phyloP scores from a whole-genome alignment of 1,284 basidiomycete genomes.

The Trametes hirsuta region DNA sequence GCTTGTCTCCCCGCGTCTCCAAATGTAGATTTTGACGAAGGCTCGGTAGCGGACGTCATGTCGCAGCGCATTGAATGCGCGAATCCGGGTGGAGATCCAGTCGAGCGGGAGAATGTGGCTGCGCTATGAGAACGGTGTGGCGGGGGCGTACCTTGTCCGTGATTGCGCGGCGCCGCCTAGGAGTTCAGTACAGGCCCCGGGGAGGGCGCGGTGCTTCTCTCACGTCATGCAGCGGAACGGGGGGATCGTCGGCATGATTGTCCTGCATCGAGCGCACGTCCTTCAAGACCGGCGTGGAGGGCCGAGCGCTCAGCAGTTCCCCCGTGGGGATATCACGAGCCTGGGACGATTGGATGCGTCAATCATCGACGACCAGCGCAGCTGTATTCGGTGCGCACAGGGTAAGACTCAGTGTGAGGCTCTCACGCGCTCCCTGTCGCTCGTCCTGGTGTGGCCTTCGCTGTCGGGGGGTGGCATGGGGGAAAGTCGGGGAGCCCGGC shows the following conservation, averaged over 20 bases:
- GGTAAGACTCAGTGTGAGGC: neutral
- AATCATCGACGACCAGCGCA: neutral
- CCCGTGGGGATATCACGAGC: slow-evolving; percentile 12
- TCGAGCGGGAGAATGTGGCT: slow-evolving; percentile 22
- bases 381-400: neutral
- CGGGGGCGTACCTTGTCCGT: neutral
- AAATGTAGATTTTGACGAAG: neutral
- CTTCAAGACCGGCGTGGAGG: neutral
- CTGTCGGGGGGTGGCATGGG: neutral
- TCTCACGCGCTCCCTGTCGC: too few species aligned
- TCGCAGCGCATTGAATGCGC: neutral
- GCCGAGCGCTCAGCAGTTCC: neutral
- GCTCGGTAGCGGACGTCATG: neutral
- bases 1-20: neutral
- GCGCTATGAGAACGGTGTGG: slow-evolving; percentile 14
- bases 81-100: neutral
- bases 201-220: neutral
- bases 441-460: neutral
- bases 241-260: slow-evolving; percentile 13
- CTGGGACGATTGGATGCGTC: neutral
- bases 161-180: neutral
- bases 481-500: neutral
- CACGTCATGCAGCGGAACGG: slow-evolving; percentile 9
- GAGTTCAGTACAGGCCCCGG: slow-evolving; percentile 6
- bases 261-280: neutral